Evolutionary conservation across 768 basidiomycete species (phyloP).

Genomic region (Lentinula sp.): DNA sequence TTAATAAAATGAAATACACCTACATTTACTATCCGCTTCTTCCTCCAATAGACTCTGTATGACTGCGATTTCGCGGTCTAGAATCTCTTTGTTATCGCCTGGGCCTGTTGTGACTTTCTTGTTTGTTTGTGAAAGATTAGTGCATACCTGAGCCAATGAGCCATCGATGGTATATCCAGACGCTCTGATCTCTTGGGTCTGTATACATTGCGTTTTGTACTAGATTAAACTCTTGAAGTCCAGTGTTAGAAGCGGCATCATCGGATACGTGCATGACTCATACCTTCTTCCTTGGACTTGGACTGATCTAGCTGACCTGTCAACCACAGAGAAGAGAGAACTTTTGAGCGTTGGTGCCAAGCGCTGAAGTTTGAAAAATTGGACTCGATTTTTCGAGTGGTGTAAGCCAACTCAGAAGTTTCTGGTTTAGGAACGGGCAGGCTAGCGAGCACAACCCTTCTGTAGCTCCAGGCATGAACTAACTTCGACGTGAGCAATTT

Average conservation of each 20-base stretch:
- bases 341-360: slow-evolving; percentile 95
- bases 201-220: slow-evolving; percentile 94
- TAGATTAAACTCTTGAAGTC: slow-evolving; percentile 75
- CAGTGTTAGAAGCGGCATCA: not conserved
- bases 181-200: slow-evolving; percentile 93
- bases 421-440: slow-evolving; percentile 56
- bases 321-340: slow-evolving; percentile 63
- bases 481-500: not conserved
- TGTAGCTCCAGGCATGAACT: slow-evolving; percentile 97
- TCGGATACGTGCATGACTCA: slow-evolving; percentile 11
- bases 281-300: slow-evolving; percentile 67
- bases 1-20: slow-evolving; percentile 14
- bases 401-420: slow-evolving; percentile 76
- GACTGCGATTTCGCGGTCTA: slow-evolving; percentile 69
- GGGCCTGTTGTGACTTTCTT: not conserved
- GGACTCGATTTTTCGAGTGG: slow-evolving; percentile 82
- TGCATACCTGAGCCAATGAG: slow-evolving; percentile 71
- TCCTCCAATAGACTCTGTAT: slow-evolving; percentile 83
- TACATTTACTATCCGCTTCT: slow-evolving; percentile 93
- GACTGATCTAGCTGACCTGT: slow-evolving; percentile 42
- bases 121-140: not conserved
- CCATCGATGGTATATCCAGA: slow-evolving; percentile 99
- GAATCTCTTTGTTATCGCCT: slow-evolving; percentile 54
- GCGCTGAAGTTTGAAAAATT: slow-evolving; percentile 98
- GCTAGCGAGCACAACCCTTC: slow-evolving; percentile 74